Evolutionary conservation across 371 early-diverging fungal species (phyloP).

Genomic region (Mortierella sp.): DNA sequence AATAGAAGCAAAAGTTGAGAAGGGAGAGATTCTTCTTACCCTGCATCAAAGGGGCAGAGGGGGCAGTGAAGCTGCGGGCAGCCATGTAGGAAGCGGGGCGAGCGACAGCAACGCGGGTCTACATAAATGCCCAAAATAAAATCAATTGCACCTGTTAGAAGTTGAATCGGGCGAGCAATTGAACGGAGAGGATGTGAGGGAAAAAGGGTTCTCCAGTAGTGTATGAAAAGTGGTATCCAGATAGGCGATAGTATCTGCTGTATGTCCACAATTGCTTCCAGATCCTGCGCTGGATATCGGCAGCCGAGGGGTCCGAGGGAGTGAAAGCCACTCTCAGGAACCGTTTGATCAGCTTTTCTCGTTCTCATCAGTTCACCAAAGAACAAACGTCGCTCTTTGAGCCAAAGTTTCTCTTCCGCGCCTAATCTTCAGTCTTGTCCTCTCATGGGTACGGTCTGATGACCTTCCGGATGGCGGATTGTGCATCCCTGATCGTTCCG

Average conservation of each 20-base stretch:
- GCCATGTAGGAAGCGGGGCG: constrained; percentile 52
- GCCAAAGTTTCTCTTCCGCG: not conserved
- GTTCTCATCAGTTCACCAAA: not conserved
- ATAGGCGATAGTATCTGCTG: not conserved
- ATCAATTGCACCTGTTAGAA: not conserved
- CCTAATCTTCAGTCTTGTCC: not conserved
- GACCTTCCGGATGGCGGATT: not conserved
- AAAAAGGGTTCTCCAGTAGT: not conserved
- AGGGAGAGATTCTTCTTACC: constrained; percentile 25
- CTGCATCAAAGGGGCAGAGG: constrained; percentile 56
- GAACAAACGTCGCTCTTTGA: not conserved
- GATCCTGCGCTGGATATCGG: not conserved
- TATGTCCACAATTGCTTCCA: not conserved
- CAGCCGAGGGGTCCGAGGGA: not conserved
- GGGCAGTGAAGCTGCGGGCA: constrained; percentile 58
- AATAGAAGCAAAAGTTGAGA: not conserved
- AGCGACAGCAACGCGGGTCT: constrained; percentile 40
- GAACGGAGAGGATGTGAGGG: not conserved
- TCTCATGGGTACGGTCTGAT: not conserved
- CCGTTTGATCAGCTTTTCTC: not conserved
- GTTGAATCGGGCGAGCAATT: not conserved
- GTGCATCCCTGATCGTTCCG: constrained; percentile 5
- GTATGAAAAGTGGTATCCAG: not conserved
- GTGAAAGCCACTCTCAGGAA: constrained; percentile 2
- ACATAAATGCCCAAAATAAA: not conserved